Base-by-base conservation (phyloP, 331 rosid species). In the Phaseolus coccineus region DNA sequence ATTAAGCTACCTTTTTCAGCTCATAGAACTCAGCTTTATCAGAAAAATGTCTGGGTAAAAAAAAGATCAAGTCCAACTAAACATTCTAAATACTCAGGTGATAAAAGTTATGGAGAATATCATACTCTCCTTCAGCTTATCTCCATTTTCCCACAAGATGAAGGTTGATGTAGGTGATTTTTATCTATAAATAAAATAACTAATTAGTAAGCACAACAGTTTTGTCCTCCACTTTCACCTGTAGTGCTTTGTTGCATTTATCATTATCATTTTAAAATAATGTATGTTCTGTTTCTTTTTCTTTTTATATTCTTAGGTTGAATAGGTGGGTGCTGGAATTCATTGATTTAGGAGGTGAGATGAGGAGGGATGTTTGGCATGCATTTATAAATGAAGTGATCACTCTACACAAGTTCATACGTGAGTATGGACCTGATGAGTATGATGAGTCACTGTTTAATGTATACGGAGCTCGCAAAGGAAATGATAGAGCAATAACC, bases 311-410 rank as follows among this genome's bases (percentile, higher is more conserved):
- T 67, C 86, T 24, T 75, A 91, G 99, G 86, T 79, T 81, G 8
- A 74, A 91, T 81, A 47, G 78, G 9, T 96, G 93, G 97, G 90
- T 93, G 53, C 91, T 96, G 69, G 99, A 96, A 84, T 91, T 96
- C 85, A 91, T 96, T 22, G 98, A 96, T 87, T 88, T 93, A 85
- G 99, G 99, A 78, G 97, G 99, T 77, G 99, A 96, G 74, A 91
- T 96, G 97, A 90, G 96, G 90, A 88, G 98, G 82, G 99, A 96
- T 61, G 92, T 89, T 63, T 96, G 99, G 99, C 89, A 93, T 84
- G 94, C 98, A 7, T 86, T 90, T 79, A 86, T 96, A 35, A 88
- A 92, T 71, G 99, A 96, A 84, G 88, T 93, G 81, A 88, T 90
- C 69, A 69, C 90, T 67, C 69, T 91, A 51, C 98, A 96, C 89